Evolutionary conservation across 805 yeast species (phyloP), one percentile per base, ranked within the genome.

Genomic region (Candida nonsorbophila): DNA sequence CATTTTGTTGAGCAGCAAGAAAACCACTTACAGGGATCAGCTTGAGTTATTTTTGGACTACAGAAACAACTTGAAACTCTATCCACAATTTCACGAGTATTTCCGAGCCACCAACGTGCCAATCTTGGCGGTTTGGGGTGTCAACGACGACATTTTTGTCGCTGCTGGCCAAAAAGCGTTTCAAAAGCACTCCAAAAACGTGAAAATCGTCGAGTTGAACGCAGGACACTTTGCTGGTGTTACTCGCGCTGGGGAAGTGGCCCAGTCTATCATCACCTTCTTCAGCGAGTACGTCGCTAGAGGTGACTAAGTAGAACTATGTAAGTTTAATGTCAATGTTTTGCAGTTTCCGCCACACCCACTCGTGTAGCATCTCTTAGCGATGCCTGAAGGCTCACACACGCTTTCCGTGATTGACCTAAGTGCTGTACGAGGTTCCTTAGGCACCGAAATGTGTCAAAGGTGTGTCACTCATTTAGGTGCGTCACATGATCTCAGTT

Each of bases 151-250:
- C 14, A 53, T 64, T 22, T 66, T 65, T 38, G 42, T 38, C 7
- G 29, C 36, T 8, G 50, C 41, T 13, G 70, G 69, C 3, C 69
- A 67, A 13, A 51, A 52, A 14, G 66, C 67, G 8, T 63, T 29
- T 39, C 47, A 42, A 33, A 50, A 44, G 36, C 68, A 66, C 34
- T 39, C 42, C 6, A 45, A 42, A 15, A 41, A 49, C 16, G 42
- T 48, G 6, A 48, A 44, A 33, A 27, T 60, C n/a, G 45, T 47
- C 17, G 45, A 47, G 18, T 28, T 47, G 18, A 49, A 55, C 16
- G 48, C 54, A 11, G 70, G 71, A 4, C 72, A 66, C 35, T 64
- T 66, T 44, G 67, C 62, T 4, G 37, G 53, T 12, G 55, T 47
- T 30, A 41, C 49, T 14, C 53, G 57, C 29, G 40, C 44, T 5